Base-by-base conservation (phyloP, 1,284 basidiomycete species). In the Cutaneotrichosporon spelunceum region DNA sequence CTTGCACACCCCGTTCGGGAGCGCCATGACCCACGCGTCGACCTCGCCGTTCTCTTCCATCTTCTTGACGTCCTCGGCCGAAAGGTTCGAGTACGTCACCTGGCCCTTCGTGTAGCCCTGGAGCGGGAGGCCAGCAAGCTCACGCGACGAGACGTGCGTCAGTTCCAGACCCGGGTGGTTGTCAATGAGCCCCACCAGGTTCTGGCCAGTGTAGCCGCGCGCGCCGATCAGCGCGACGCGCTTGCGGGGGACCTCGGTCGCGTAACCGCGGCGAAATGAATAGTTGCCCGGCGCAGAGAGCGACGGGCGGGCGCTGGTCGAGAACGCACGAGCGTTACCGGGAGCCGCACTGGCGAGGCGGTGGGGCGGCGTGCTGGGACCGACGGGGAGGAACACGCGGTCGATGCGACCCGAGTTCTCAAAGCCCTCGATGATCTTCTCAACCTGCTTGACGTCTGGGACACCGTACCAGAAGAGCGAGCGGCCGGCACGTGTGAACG, bases 381-480 rank as follows among this genome's bases (percentile, higher is more conserved):
- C 91, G 57, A 99, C 89, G 54, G 94, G 95, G 52, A 98, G 84
- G 81, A 88, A 97, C 27, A 90, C 84, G 64, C 93, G 83, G 70
- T 90, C 89, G 70, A 97, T 90, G 59, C 96, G 84, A 48, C 88
- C 89, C 68, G 87, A 91, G 67, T 85, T 82, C 79, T 98, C 95
- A 68, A 97, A 91, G 27, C 83, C 84, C 75, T 86, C 86, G 67
- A 96, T 87, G 64, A 88, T 85, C 69, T 82, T 85, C 83, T 99
- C 93, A 42, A 99, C 92, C 79, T 98, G 94, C 63, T 85, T 85
- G 39, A 97, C 88, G 72, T 96, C 92, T 70, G 89, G 88, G 47
- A 98, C 85, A 58, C 95, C 95, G 76, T 96, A 98, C 93, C 95
- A 99, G 85, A 97, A 99, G 74, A 99, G 81, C 73, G 88, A 93